Percentiles rank a stretch among this genome's conserved stretches.
These are phyloP conservation scores for Phytomonas sp. DNA, from an alignment of 208 protist species.

Conservation along the genomic window DNA sequence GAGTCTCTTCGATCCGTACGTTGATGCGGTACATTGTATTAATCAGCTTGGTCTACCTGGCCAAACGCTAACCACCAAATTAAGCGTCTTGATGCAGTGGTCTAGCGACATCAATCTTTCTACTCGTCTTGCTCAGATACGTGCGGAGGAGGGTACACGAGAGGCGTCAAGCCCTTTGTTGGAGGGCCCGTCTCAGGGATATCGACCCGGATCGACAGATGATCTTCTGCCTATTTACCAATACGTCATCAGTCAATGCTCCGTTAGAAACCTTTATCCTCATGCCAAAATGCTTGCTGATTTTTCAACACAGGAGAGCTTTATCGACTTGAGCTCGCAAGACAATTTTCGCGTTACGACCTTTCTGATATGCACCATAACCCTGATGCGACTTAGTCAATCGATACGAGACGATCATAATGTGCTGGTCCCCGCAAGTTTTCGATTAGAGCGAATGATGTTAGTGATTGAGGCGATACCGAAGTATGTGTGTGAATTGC, in stretches of 20 bases:
- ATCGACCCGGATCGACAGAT: slow-evolving; percentile 48
- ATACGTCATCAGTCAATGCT: slow-evolving; percentile 67
- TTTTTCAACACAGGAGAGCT: slow-evolving; percentile 41
- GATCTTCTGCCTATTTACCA: slow-evolving; percentile 85
- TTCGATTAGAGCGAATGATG: slow-evolving; percentile 7
- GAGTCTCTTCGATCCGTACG: slow-evolving; percentile 77
- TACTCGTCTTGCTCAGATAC: slow-evolving; percentile 47
- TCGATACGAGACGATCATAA: slow-evolving; percentile 34
- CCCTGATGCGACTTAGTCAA: slow-evolving; percentile 45
- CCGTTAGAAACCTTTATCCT: slow-evolving; percentile 37
- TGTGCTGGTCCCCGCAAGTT: slow-evolving; percentile 32
- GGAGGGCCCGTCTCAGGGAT: not conserved
- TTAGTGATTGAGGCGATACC: not conserved
- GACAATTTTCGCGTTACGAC: slow-evolving; percentile 77
- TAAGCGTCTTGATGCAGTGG: slow-evolving; percentile 65
- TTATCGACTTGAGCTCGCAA: slow-evolving; percentile 67
- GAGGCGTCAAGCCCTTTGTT: not conserved
- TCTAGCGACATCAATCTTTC: slow-evolving; percentile 75
- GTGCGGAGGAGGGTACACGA: slow-evolving; percentile 16
- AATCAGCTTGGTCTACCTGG: slow-evolving; percentile 38
- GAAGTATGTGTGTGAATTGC: slow-evolving; percentile 7
- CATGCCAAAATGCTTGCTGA: slow-evolving; percentile 62
- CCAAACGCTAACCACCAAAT: slow-evolving; percentile 47
- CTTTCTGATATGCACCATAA: slow-evolving; percentile 64
- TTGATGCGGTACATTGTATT: slow-evolving; percentile 61